These are phyloP conservation scores for Globisporangium acanthophoron DNA, from an alignment of 352 stramenopile genomes.

Conservation along the genomic window DNA sequence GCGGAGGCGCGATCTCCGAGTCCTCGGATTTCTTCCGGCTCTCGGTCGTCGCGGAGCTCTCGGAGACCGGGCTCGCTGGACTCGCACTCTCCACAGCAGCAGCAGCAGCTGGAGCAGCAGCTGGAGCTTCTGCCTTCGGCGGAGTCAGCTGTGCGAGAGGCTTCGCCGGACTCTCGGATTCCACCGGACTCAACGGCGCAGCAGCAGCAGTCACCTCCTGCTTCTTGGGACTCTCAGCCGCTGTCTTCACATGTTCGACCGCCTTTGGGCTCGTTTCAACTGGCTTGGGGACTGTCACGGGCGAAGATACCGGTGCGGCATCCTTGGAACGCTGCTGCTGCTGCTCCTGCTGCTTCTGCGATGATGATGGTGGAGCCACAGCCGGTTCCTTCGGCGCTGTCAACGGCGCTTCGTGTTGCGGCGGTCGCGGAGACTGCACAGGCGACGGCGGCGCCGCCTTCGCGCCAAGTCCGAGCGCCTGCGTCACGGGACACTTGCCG, in stretches of 20 bases:
- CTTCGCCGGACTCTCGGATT: slow-evolving; percentile 9
- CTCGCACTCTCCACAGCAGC: slow-evolving; percentile 4
- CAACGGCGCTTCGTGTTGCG: neutral
- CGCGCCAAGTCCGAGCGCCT: slow-evolving; percentile 18
- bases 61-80: neutral
- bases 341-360: neutral
- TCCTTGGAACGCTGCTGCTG: slow-evolving; percentile 10
- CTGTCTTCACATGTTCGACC: neutral
- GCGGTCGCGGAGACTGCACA: neutral
- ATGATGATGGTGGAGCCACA: neutral
- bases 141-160: neutral
- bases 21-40: neutral
- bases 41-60: slow-evolving; percentile 1
- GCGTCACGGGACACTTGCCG: slow-evolving; percentile 35
- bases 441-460: neutral
- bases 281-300: neutral
- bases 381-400: slow-evolving; percentile 12
- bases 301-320: neutral
- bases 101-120: neutral
- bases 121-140: neutral
- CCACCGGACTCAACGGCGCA: slow-evolving; percentile 3
- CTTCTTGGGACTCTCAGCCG: slow-evolving; percentile 3
- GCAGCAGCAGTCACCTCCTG: slow-evolving; percentile 1
- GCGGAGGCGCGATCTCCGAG: slow-evolving; percentile 11
- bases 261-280: neutral